Conservation (phyloP, 2,329 filamentous ascomycete genomes). For the Fusarium albosuccineum region DNA sequence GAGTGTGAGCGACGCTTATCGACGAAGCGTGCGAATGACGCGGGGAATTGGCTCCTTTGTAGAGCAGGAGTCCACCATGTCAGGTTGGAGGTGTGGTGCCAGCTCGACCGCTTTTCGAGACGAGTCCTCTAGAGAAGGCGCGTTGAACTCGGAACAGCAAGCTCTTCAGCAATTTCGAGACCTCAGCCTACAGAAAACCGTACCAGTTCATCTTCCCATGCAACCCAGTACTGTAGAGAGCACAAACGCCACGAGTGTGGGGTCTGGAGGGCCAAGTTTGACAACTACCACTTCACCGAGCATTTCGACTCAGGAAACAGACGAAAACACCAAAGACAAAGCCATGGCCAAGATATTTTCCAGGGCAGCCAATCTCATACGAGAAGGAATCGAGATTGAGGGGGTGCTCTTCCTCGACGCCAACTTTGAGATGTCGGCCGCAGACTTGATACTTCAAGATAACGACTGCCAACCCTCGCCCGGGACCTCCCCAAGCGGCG, state of each 20-base stretch:
- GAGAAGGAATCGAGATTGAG: slow-evolving; percentile 57
- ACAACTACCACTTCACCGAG: slow-evolving; percentile 10
- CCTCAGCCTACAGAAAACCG: slow-evolving; percentile 7
- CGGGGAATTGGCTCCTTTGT: slow-evolving; percentile 55
- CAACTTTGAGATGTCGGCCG: slow-evolving; percentile 38
- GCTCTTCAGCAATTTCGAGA: slow-evolving; percentile 18
- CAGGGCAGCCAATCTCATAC: slow-evolving; percentile 59
- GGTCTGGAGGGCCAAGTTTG: neutral
- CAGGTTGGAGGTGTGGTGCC: slow-evolving; percentile 40
- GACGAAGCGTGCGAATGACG: slow-evolving; percentile 54
- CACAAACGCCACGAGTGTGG: slow-evolving; percentile 3
- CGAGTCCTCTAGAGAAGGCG: slow-evolving; percentile 25
- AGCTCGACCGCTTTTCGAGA: slow-evolving; percentile 23
- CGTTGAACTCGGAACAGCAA: slow-evolving; percentile 30
- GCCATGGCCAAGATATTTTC: slow-evolving; percentile 51
- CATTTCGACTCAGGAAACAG: slow-evolving; percentile 1
- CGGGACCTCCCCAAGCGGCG: slow-evolving; percentile 42
- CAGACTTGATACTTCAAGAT: slow-evolving; percentile 29
- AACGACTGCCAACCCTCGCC: slow-evolving; percentile 35
- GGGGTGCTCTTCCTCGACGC: slow-evolving; percentile 52
- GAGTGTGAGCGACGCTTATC: slow-evolving; percentile 44
- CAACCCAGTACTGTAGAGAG: slow-evolving; percentile 17
- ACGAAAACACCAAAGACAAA: slow-evolving; percentile 12
- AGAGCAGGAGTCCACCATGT: slow-evolving; percentile 50
- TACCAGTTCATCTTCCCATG: slow-evolving; percentile 13